Evolutionary conservation across 164 flowering plant genomes (phyloP).

Genomic region (Magnolia kwangsiensis): DNA sequence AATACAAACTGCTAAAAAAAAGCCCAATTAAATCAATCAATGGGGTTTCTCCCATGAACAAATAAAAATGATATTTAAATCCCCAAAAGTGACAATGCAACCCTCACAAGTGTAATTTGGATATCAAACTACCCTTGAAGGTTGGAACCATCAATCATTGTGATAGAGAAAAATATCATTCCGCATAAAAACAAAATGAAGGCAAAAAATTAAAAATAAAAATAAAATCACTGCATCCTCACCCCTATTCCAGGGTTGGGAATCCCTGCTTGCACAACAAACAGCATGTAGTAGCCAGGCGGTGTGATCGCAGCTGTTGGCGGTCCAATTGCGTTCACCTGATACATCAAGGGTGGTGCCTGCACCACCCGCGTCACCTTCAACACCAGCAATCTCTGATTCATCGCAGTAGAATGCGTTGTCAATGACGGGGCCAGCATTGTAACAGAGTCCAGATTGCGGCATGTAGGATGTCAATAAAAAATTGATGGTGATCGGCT

Average conservation of each 20-base stretch:
- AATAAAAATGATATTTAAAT: too few species aligned
- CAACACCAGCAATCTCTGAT: slow-evolving; percentile 64
- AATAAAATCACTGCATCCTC: slow-evolving; percentile 33
- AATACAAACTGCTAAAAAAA: too few species aligned
- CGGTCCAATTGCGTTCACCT: slow-evolving; percentile 50
- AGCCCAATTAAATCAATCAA: too few species aligned
- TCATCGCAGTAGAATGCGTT: slow-evolving; percentile 75
- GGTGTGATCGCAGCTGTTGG: slow-evolving; percentile 49
- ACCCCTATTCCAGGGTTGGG: slow-evolving; percentile 73
- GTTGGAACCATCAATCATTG: too few species aligned
- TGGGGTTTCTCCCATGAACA: too few species aligned
- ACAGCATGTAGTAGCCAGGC: slow-evolving; percentile 80
- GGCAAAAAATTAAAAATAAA: neutral
- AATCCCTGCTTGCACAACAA: slow-evolving; percentile 59
- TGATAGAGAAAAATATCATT: too few species aligned
- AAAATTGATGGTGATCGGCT: slow-evolving; percentile 37
- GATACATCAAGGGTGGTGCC: slow-evolving; percentile 29
- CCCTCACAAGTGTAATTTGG: too few species aligned
- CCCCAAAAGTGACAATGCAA: too few species aligned
- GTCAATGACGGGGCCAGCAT: slow-evolving; percentile 69
- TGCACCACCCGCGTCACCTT: slow-evolving; percentile 17
- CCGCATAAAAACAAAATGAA: too few species aligned
- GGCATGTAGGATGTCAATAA: slow-evolving; percentile 18
- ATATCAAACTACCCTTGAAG: too few species aligned
- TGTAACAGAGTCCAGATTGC: slow-evolving; percentile 28